Percentiles rank a stretch among this genome's conserved stretches.
phyloP scores from a whole-genome alignment of 2,329 filamentous ascomycete genomes.

The Beauveria australis region DNA sequence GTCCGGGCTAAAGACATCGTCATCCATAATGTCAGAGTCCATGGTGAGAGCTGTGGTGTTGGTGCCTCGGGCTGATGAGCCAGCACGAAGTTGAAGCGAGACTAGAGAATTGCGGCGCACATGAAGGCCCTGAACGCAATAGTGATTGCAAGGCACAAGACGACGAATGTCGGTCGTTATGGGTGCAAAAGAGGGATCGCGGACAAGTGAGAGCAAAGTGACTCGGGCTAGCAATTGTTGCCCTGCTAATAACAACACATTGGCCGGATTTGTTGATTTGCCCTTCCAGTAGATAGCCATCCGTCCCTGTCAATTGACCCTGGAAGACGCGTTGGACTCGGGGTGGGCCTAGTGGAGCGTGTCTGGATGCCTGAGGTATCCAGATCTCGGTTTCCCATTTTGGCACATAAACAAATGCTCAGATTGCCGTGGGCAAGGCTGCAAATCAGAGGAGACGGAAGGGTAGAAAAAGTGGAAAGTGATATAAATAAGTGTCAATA shows the following conservation, averaged over 20 bases:
- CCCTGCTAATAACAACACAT: neutral
- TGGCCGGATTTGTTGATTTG: slow-evolving; percentile 6
- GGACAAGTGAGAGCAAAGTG: neutral
- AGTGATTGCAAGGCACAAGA: neutral
- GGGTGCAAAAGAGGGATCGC: neutral
- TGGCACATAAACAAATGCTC: neutral
- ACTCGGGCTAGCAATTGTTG: neutral
- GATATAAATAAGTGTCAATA: neutral
- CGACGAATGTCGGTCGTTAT: neutral
- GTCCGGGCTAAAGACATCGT: slow-evolving; percentile 33
- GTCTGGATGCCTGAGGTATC: slow-evolving; percentile 10
- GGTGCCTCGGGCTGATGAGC: neutral
- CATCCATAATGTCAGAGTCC: slow-evolving; percentile 51
- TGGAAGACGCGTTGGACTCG: slow-evolving; percentile 10
- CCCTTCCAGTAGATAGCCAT: neutral
- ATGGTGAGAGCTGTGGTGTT: slow-evolving; percentile 28
- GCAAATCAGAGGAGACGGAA: neutral
- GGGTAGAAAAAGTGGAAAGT: neutral
- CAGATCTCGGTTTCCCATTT: neutral
- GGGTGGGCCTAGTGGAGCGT: neutral
- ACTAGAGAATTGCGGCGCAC: neutral
- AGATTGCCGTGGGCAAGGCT: neutral
- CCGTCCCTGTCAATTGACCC: neutral
- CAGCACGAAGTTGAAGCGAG: neutral
- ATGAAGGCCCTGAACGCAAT: neutral